Percentiles rank a stretch among this genome's conserved stretches.
Evolutionary conservation across 192 early-diverging fungal species (phyloP).

Genomic region (Obelidium mucronatum): DNA sequence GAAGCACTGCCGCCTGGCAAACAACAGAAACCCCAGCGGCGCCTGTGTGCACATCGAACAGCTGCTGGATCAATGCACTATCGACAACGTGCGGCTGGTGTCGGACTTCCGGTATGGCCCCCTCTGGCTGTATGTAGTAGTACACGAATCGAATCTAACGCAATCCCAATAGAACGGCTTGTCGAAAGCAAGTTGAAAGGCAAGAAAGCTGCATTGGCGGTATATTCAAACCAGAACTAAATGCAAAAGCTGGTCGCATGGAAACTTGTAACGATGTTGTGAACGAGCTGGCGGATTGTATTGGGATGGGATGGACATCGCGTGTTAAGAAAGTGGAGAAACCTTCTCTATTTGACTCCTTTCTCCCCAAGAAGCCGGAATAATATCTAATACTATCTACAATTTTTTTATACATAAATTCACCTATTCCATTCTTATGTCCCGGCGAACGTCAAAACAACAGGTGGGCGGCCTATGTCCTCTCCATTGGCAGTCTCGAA

Average conservation of each 20-base stretch:
- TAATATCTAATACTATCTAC: no score
- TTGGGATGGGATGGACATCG: slow-evolving; percentile 17
- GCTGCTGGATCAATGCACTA: slow-evolving; percentile 22
- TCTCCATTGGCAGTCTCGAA: no score
- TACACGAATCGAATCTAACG: background rate
- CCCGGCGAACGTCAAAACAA: no score
- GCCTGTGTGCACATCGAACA: slow-evolving; percentile 9
- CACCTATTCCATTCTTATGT: no score
- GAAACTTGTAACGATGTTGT: slow-evolving; percentile 21
- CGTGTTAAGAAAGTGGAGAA: slow-evolving; percentile 1
- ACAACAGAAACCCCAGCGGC: slow-evolving; percentile 26
- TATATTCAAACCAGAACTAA: background rate
- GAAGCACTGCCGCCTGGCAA: slow-evolving; percentile 16
- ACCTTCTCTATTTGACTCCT: background rate
- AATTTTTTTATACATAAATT: no score
- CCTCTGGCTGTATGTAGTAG: background rate
- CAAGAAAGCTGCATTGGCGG: slow-evolving; percentile 34
- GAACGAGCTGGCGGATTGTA: slow-evolving; percentile 17
- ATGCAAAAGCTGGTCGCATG: background rate
- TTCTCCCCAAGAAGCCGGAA: background rate
- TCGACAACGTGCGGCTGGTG: slow-evolving; percentile 18
- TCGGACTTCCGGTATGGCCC: slow-evolving; percentile 16
- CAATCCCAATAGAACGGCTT: background rate
- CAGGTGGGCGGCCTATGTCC: no score
- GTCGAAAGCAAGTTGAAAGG: background rate